Evolutionary conservation across 352 stramenopile species (phyloP), one percentile per base, ranked within the genome.

Genomic region (Globisporangium paroecandrum): DNA sequence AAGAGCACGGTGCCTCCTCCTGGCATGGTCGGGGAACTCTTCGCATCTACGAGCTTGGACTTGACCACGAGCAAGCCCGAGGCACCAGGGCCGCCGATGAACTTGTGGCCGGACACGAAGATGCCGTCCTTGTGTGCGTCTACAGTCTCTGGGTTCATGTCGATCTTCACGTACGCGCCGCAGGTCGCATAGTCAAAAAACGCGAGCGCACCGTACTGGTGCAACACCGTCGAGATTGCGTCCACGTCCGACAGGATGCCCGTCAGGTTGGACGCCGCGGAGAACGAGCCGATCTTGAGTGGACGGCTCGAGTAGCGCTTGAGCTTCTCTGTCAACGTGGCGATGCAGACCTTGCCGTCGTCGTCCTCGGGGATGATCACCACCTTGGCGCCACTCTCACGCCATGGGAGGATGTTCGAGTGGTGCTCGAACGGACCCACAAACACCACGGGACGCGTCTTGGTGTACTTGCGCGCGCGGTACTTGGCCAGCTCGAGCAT

Each of bases 91-190:
- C 97, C 97, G 41, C 97, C 97, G 13, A 98, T 69, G 58, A 99
- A 96, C 77, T 99, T 99, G 85, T 99, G 97, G 2, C 93, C 90
- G 3, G 86, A 98, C 65, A 99, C 91, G 75, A 98, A 98, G 29
- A 99, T 82, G 0, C 96, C 97, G 78, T 99, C 97, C 69, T 98
- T 98, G 62, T 89, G 82, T 2, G 75, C 69, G 10, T 73, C 83
- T 10, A 69, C 57, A n/a, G 85, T 62, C 38, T 81, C 77, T 7
- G 96, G 94, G 83, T 99, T 99, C 95, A 99, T 98, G 77, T 98
- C 79, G n/a, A 99, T 95, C 4, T 78, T 68, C 2, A 97, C 71
- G 75, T 99, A 98, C 9, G 97, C 90, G 1, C 93, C 96, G 10
- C 82, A 97, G 1, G 94, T 96, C 0, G 97, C 97, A 70, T 98